phyloP scores from a whole-genome alignment of 2,329 filamentous ascomycete species.

The Aschersonia sp. region DNA sequence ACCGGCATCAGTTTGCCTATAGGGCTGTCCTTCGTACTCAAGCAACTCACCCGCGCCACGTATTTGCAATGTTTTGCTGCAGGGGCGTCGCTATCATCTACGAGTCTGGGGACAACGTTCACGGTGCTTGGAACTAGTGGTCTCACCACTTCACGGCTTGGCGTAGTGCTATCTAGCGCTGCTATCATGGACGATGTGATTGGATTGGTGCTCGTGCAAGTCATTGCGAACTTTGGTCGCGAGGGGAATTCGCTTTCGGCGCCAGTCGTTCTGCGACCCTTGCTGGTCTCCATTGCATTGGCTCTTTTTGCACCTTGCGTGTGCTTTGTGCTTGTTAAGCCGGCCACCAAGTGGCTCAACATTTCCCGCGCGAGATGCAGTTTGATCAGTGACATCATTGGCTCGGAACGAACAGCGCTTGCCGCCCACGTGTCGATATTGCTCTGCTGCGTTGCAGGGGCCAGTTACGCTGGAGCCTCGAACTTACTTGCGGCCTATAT shows the following conservation, averaged over 20 bases:
- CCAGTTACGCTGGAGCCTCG: conserved; percentile 47
- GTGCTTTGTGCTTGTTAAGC: conserved; percentile 29
- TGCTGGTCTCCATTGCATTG: conserved; percentile 36
- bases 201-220: conserved; percentile 61
- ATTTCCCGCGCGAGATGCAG: conserved; percentile 11
- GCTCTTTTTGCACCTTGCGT: conserved; percentile 28
- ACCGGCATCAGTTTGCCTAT: conserved; percentile 53
- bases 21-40: conserved; percentile 47
- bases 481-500: conserved; percentile 49
- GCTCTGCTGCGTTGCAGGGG: conserved; percentile 30
- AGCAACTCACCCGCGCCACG: conserved; percentile 30
- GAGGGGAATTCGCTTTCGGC: conserved; percentile 11
- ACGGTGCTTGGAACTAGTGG: conserved; percentile 33
- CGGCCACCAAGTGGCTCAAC: conserved; percentile 22
- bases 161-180: conserved; percentile 53
- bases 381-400: conserved; percentile 11
- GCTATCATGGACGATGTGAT: conserved; percentile 76
- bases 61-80: conserved; percentile 53
- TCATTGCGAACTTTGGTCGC: conserved; percentile 50
- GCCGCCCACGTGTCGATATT: conserved; percentile 33
- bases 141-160: conserved; percentile 26
- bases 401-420: conserved; percentile 21
- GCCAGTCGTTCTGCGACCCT: conserved; percentile 24
- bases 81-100: conserved; percentile 60
- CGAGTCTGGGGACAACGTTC: conserved; percentile 57